Percentiles rank a stretch among this genome's conserved stretches.
Conservation (phyloP, 2,329 filamentous ascomycete species). For the Neofusicoccum parvum region DNA sequence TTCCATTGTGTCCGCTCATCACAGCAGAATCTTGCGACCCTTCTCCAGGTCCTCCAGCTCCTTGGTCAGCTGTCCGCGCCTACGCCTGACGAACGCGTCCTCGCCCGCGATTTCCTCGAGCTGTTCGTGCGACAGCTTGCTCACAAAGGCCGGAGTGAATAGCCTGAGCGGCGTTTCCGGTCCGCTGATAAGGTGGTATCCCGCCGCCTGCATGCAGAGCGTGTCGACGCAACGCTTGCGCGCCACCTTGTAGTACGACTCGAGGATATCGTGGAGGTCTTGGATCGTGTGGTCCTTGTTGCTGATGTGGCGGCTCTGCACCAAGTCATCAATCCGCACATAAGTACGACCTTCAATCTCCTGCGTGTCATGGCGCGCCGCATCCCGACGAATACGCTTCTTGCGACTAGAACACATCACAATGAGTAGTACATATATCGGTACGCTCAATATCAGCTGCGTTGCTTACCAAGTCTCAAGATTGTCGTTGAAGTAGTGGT, state of each 20-base stretch:
- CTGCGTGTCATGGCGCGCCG: background rate
- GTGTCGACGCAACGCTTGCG: constrained; percentile 65
- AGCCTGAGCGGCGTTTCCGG: constrained; percentile 54
- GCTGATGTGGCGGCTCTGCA: constrained; percentile 24
- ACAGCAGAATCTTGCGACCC: constrained; percentile 35
- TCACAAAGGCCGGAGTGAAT: constrained; percentile 56
- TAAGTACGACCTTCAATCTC: too few relatives aligned
- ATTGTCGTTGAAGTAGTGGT: constrained; percentile 56
- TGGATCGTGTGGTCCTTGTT: constrained; percentile 46
- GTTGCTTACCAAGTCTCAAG: constrained; percentile 41
- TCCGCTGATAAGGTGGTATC: constrained; percentile 56
- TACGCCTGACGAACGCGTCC: constrained; percentile 45
- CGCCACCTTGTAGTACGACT: constrained; percentile 64
- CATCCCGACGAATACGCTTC: background rate
- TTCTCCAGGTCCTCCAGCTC: constrained; percentile 51
- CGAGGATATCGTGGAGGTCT: constrained; percentile 63
- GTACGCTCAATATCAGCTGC: background rate
- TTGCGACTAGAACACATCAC: background rate
- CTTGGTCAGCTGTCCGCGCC: constrained; percentile 47
- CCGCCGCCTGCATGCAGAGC: constrained; percentile 61
- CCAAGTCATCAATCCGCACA: background rate
- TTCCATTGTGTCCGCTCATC: background rate
- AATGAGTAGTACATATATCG: too few relatives aligned
- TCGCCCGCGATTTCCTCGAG: constrained; percentile 63
- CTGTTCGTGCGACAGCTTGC: constrained; percentile 50